Base-by-base conservation (phyloP, 371 early-diverging fungal genomes). In the Mortierella sp. region DNA sequence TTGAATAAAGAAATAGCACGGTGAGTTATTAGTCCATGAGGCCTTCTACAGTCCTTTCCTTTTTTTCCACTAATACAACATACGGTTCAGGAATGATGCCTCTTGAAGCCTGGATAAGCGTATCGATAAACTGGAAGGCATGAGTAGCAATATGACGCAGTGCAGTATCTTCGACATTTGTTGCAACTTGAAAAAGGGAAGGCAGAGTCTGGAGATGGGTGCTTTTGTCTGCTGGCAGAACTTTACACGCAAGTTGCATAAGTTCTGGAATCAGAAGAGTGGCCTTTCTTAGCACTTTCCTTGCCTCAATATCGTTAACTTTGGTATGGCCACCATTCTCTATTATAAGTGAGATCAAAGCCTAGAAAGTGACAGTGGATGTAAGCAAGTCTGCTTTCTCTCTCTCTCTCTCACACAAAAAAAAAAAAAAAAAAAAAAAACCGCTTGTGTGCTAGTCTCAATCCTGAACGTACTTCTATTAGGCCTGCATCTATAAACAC, bases 401-500 rank as follows among this genome's bases (percentile, higher is more conserved):
- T n/a, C n/a, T n/a, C n/a, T n/a, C n/a, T n/a, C n/a, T n/a, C n/a
- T n/a, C n/a, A n/a, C n/a, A n/a, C n/a, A n/a, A n/a, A n/a, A n/a
- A n/a, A n/a, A n/a, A 36, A 36, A 57, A 47, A 43, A 24, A 5
- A 61, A 36, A 8, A 3, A 28, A 21, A 21, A 43, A 41, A 28
- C 36, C 0, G 1, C 48, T 32, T 10, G 21, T 2, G 45, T 8
- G 6, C 41, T 47, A 47, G 33, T 47, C 11, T 24, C 45, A 59
- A 8, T 33, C 3, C 11, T 59, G 38, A 4, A 48, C 58, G 52
- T 79, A 91, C 93, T 88, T 94, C 94, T 8, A 96, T 76, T 41
- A 96, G 83, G n/a, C 95, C 94, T 21, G 90, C 88, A 43, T 95
- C 94, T 41, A 95, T 89, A 69, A 96, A 93, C 13, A 93, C 88